These are phyloP conservation scores for Corchorus olitorius DNA, from an alignment of 345 rosid species.

Conservation along the genomic window DNA sequence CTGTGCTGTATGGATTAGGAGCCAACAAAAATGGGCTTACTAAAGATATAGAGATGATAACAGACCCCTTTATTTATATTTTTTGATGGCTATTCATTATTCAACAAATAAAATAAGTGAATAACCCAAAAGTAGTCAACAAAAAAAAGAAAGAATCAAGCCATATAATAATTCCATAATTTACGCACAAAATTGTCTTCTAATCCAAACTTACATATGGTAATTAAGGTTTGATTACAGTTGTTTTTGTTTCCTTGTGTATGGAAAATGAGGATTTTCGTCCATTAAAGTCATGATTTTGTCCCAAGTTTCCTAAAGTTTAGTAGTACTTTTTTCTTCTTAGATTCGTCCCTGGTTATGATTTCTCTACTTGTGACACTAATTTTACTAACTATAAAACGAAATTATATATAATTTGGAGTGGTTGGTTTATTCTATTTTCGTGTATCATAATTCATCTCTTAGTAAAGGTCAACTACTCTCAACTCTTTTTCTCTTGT, in stretches of 20 bases:
- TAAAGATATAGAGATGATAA: too few relatives aligned
- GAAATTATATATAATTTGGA: neutral
- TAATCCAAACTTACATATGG: too few relatives aligned
- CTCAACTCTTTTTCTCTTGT: neutral
- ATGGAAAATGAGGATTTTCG: neutral
- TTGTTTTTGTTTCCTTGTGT: neutral
- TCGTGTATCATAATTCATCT: neutral
- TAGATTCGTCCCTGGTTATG: constrained; percentile 2
- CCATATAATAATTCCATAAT: too few relatives aligned
- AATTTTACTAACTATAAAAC: too few relatives aligned
- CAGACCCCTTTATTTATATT: too few relatives aligned
- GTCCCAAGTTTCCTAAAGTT: neutral
- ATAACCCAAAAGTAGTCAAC: too few relatives aligned
- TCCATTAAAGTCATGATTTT: neutral
- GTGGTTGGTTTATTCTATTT: neutral
- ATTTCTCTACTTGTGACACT: neutral
- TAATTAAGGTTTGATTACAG: neutral
- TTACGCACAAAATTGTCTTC: too few relatives aligned
- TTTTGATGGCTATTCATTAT: too few relatives aligned
- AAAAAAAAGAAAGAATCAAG: too few relatives aligned
- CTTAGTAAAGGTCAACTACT: neutral
- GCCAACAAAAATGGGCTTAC: too few relatives aligned
- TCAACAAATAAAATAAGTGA: too few relatives aligned
- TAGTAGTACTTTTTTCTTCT: neutral
- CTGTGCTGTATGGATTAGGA: too few relatives aligned